These are phyloP conservation scores for Dryas alaskensis DNA, from an alignment of 306 rosid genomes.

Conservation along the genomic window DNA sequence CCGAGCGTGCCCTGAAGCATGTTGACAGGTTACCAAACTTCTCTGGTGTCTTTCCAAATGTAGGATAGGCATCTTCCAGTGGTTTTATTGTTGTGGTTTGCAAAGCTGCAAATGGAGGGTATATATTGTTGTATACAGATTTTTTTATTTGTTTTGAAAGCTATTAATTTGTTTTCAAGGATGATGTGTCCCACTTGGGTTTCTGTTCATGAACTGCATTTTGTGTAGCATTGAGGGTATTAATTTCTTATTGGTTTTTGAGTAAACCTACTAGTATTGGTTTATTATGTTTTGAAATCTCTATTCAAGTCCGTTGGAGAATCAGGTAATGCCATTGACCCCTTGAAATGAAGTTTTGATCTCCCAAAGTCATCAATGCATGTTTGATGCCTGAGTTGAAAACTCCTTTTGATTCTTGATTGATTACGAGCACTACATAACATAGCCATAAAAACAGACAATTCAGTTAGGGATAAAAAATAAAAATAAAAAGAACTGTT, in stretches of 20 bases:
- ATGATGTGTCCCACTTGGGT: slow-evolving; percentile 14
- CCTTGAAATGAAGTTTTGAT: neutral
- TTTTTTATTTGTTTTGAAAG: slow-evolving; percentile 35
- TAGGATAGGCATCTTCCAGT: slow-evolving; percentile 32
- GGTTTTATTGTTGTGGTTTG: slow-evolving; percentile 38
- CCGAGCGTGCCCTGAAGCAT: slow-evolving; percentile 93
- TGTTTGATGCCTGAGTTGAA: slow-evolving; percentile 1
- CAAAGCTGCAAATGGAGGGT: slow-evolving; percentile 39
- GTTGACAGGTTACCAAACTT: slow-evolving; percentile 95
- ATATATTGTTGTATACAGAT: slow-evolving; percentile 43
- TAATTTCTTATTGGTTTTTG: slow-evolving; percentile 3
- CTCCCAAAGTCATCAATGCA: neutral
- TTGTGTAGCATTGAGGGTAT: neutral
- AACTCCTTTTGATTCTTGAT: neutral
- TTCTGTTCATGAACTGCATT: slow-evolving; percentile 1
- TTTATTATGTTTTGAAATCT: neutral
- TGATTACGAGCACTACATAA: neutral
- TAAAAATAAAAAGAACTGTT: no score
- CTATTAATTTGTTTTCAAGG: slow-evolving; percentile 37
- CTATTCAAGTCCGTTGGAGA: neutral
- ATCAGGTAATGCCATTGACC: neutral
- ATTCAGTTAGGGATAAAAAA: no score
- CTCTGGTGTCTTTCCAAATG: slow-evolving; percentile 85
- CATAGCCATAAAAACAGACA: no score
- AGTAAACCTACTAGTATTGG: neutral